Evolutionary conservation across 2,329 filamentous ascomycete species (phyloP).

Genomic region (Xylariaceae sp.): DNA sequence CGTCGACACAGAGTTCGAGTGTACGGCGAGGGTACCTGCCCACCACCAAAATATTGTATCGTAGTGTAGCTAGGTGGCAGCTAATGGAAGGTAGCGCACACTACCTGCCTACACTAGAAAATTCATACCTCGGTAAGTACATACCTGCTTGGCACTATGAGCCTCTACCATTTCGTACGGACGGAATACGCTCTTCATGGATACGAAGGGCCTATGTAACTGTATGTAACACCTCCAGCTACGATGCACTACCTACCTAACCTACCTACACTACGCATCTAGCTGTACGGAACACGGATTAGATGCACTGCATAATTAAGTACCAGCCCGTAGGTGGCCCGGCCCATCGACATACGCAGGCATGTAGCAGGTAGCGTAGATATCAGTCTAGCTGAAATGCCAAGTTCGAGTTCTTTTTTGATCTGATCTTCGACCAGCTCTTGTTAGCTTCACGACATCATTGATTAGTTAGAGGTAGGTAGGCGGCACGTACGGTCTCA

Average conservation of each 20-base stretch:
- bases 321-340: not conserved
- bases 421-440: too few relatives aligned
- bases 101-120: not conserved
- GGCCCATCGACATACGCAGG: not conserved
- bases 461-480: not conserved
- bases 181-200: too few relatives aligned
- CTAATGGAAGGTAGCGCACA: not conserved
- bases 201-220: too few relatives aligned
- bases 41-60: too few relatives aligned
- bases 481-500: not conserved
- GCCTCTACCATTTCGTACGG: too few relatives aligned
- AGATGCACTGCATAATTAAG: not conserved
- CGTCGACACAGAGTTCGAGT: too few relatives aligned
- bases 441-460: too few relatives aligned
- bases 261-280: not conserved
- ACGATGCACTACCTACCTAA: not conserved
- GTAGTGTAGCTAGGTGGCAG: too few relatives aligned
- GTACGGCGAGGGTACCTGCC: too few relatives aligned
- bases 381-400: not conserved
- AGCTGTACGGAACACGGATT: not conserved
- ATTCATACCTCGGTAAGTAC: not conserved
- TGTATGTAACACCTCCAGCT: too few relatives aligned
- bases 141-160: not conserved
- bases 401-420: not conserved
- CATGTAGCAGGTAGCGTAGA: not conserved